Evolutionary conservation across 768 basidiomycete genomes (phyloP).

Genomic region (Psilocybe cyanescens): DNA sequence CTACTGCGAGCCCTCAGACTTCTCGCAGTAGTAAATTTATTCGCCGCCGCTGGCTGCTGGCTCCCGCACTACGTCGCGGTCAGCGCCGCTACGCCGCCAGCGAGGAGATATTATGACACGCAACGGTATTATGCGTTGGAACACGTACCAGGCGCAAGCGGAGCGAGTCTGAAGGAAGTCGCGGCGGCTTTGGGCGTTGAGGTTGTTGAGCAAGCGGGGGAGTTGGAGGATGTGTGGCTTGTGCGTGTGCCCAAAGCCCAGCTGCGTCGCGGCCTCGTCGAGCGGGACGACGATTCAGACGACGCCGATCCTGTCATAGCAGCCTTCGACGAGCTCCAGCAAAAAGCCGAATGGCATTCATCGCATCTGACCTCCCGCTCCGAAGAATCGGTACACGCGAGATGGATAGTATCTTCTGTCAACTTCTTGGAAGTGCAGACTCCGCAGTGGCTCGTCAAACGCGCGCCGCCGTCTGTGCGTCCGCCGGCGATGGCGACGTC

Average conservation of each 20-base stretch:
- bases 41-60: constrained; percentile 2
- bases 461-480: constrained; percentile 64
- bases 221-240: constrained; percentile 81
- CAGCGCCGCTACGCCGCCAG: constrained; percentile 36
- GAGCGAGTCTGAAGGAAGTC: constrained; percentile 59
- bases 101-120: constrained; percentile 56
- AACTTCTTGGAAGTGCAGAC: constrained; percentile 60
- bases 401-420: constrained; percentile 54
- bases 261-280: constrained; percentile 17
- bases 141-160: constrained; percentile 43
- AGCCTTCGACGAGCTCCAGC: constrained; percentile 46
- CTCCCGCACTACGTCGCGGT: no score
- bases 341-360: constrained; percentile 25
- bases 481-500: constrained; percentile 38
- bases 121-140: constrained; percentile 86
- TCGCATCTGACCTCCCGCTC: constrained; percentile 43
- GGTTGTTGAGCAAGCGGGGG: constrained; percentile 85
- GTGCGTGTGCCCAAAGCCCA: constrained; percentile 58
- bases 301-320: constrained; percentile 51
- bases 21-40: background rate
- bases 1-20: background rate
- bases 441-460: constrained; percentile 66
- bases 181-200: constrained; percentile 71
- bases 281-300: constrained; percentile 28
- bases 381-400: constrained; percentile 40